Percentiles rank a stretch among this genome's conserved stretches.
These are phyloP conservation scores for Claviceps sp. DNA, from an alignment of 2,329 filamentous ascomycete species.

Conservation along the genomic window DNA sequence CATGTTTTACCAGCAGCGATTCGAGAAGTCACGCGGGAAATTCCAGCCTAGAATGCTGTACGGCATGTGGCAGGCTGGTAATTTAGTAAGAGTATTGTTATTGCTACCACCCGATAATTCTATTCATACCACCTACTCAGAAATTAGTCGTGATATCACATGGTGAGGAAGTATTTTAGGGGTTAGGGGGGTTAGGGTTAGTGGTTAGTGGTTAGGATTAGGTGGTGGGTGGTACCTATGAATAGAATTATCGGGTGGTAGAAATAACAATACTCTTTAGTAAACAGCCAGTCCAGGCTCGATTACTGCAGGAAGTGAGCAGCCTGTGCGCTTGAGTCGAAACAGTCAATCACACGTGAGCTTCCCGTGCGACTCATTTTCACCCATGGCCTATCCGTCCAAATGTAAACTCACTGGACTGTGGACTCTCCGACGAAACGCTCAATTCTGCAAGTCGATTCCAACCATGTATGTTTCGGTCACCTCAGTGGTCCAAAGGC, in stretches of 20 bases:
- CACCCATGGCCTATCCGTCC: neutral
- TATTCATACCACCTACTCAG: too few relatives aligned
- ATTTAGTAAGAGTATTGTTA: too few relatives aligned
- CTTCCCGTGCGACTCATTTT: neutral
- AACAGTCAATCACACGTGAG: neutral
- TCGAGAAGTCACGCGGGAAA: conserved; percentile 1
- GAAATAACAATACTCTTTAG: too few relatives aligned
- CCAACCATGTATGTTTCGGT: too few relatives aligned
- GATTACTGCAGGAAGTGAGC: neutral
- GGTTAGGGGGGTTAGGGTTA: too few relatives aligned
- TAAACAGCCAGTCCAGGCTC: conserved; percentile 2
- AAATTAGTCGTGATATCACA: too few relatives aligned
- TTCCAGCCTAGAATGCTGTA: neutral
- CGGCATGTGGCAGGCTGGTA: neutral
- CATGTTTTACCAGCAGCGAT: conserved; percentile 2
- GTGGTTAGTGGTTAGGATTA: too few relatives aligned
- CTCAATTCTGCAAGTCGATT: neutral
- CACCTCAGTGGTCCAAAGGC: too few relatives aligned
- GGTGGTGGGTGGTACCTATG: too few relatives aligned
- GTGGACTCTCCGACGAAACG: neutral
- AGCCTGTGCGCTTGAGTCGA: neutral
- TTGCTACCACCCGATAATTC: too few relatives aligned
- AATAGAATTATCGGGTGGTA: too few relatives aligned
- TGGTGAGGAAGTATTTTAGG: too few relatives aligned
- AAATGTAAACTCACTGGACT: neutral